Evolutionary conservation across 495 filamentous ascomycete genomes (phyloP), one percentile per base, ranked within the genome.

Genomic region (Penicillium verhagenii): DNA sequence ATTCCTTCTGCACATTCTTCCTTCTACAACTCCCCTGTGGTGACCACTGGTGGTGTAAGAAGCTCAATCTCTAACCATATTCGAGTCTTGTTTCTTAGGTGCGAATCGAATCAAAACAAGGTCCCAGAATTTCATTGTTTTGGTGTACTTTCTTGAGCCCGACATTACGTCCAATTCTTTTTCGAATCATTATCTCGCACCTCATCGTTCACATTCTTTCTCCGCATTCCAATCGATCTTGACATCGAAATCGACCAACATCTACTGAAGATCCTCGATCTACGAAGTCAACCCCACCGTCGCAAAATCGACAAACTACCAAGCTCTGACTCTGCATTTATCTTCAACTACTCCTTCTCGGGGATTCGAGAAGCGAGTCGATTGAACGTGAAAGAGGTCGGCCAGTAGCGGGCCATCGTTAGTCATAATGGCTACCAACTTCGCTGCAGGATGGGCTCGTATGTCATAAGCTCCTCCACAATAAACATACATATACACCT

Each of bases 321-420:
- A 49, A 38, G 45, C 11, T 60, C 25, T 56, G 57, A 55, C 19
- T 42, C 35, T 28, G 16, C 49, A 9, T 18, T 52, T 33, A 31
- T 11, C 16, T 49, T 38, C 20, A 29, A 28, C 53, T 23, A 59
- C 75, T 78, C 75, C 75, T 78, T 77, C 75, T 78, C 75, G 75
- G 73, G 60, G 70, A 24, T 11, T 67, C 73, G 75, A 74, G 75
- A 70, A 76, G 75, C 54, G 75, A 78, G 75, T 65, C 53, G 40
- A 45, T 54, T 47, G 53, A n/a, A 58, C 40, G 50, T 52, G 56
- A 56, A 53, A 60, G 43, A 55, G 44, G 40, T 56, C 47, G 52
- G 48, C 53, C 52, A 38, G 35, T 53, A 35, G 45, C 29, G 44
- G 23, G 43, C 49, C 51, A 45, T 60, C 29, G 47, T 51, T 54